A percentile compares a stretch with the other conserved stretches of the same genome.
phyloP scores from a whole-genome alignment of 169 alveolate genomes.

The Plasmodium inui region DNA sequence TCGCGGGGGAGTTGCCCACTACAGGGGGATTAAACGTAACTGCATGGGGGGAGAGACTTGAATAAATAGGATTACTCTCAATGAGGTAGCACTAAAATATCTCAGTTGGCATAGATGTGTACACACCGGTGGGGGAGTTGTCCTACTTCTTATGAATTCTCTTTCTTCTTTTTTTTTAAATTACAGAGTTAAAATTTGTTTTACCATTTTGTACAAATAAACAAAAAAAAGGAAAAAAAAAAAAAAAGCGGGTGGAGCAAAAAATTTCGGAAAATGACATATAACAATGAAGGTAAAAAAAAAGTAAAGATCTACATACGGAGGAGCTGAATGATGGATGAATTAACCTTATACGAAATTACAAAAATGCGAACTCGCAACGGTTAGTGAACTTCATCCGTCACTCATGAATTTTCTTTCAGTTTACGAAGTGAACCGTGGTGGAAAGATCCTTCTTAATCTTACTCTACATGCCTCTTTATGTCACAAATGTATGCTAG shows the following conservation, averaged over 20 bases:
- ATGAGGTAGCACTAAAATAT: background rate
- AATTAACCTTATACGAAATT: background rate
- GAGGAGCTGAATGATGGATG: background rate
- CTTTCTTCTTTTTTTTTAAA: background rate
- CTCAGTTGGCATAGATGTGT: background rate
- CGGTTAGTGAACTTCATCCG: background rate
- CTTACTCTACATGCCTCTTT: background rate
- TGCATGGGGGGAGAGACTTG: background rate
- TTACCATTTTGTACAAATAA: background rate
- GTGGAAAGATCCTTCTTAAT: background rate
- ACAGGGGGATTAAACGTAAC: background rate
- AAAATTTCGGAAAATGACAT: background rate
- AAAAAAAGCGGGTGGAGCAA: background rate
- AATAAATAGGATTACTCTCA: background rate
- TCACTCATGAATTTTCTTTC: background rate
- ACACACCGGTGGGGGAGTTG: background rate
- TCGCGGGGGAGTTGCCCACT: background rate
- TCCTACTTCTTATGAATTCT: background rate
- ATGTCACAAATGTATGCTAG: background rate
- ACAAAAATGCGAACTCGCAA: background rate
- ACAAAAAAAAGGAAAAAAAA: background rate
- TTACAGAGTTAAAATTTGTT: background rate
- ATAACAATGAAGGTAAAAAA: background rate
- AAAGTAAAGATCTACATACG: background rate
- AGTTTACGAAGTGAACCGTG: background rate